Conservation (phyloP, 768 basidiomycete species). For the Floccularia luteovirens region DNA sequence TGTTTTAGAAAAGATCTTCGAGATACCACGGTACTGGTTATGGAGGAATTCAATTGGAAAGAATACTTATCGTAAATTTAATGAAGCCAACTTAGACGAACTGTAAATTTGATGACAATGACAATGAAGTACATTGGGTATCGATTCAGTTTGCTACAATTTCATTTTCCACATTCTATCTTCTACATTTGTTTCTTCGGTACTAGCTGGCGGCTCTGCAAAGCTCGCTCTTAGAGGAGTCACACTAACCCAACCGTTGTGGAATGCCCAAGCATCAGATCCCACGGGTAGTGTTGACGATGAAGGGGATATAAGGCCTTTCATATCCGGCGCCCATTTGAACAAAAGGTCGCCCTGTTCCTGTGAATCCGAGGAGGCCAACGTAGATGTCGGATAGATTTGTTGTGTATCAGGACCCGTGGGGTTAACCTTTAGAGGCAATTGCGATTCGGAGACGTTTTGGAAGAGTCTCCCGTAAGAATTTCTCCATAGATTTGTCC, state of each 20-base stretch:
- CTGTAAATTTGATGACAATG: background rate
- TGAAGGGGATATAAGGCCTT: slow-evolving; percentile 55
- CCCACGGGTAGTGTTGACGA: slow-evolving; percentile 58
- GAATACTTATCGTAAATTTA: background rate
- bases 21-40: too few relatives aligned
- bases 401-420: slow-evolving; percentile 36
- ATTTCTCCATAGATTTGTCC: slow-evolving; percentile 85
- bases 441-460: slow-evolving; percentile 20
- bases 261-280: slow-evolving; percentile 77
- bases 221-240: slow-evolving; percentile 74
- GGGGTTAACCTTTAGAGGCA: slow-evolving; percentile 18
- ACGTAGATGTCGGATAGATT: slow-evolving; percentile 9
- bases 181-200: slow-evolving; percentile 22
- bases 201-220: slow-evolving; percentile 42
- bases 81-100: background rate
- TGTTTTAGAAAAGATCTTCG: too few relatives aligned
- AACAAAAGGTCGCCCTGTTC: slow-evolving; percentile 45
- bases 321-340: slow-evolving; percentile 67
- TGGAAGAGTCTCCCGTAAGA: slow-evolving; percentile 80
- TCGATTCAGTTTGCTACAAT: slow-evolving; percentile 24
- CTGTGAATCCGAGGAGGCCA: slow-evolving; percentile 7
- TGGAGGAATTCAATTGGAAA: too few relatives aligned
- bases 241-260: slow-evolving; percentile 63
- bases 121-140: background rate
- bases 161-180: slow-evolving; percentile 49